Base-by-base conservation (phyloP, 306 rosid species). In the Gastrolobium bilobum region DNA sequence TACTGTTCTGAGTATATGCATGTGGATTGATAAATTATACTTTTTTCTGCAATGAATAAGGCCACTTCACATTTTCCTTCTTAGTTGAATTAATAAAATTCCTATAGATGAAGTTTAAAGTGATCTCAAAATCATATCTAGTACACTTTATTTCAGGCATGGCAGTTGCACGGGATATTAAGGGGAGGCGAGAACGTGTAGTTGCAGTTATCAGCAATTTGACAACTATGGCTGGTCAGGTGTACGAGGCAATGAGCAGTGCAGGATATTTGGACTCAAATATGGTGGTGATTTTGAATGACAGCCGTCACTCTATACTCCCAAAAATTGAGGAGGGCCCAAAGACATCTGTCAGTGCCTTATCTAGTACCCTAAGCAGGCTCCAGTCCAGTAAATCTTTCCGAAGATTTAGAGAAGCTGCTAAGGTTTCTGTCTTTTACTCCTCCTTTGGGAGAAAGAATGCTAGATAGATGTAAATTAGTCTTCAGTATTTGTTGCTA, bases 121-220 rank as follows among this genome's bases (percentile, higher is more conserved):
- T 50, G 31, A 51, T 6, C 76, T 72, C 42, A 15, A 71, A 63
- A n/a, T 59, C 48, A 65, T 65, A 66, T 30, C 15, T 60, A 11
- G 9, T 73, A 39, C 71, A 35, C 82, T 68, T 46, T 40, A 67
- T 82, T 85, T 75, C 80, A 94, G 99, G 99, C 68, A 89, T 94
- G 99, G 99, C 99, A 33, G 83, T 92, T 65, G 97, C 99, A 2
- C 90, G 99, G 59, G 99, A 94, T 79, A 79, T 91, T 30, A 94
- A 91, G 77, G 97, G 99, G 73, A 92, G 93, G 71, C 85, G 89
- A 79, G 97, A 94, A 64, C 87, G 88, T 44, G 37, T 92, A 74
- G 93, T 92, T 62, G 80, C 97, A 29, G 89, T 92, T 72, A 92
- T 94, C 84, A 90, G 93, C 86, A 94, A 94, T 56, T 87, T 83